A percentile compares a stretch with the other conserved stretches of the same genome.
phyloP scores from a whole-genome alignment of 371 early-diverging fungal genomes.

The Circinella minor region DNA sequence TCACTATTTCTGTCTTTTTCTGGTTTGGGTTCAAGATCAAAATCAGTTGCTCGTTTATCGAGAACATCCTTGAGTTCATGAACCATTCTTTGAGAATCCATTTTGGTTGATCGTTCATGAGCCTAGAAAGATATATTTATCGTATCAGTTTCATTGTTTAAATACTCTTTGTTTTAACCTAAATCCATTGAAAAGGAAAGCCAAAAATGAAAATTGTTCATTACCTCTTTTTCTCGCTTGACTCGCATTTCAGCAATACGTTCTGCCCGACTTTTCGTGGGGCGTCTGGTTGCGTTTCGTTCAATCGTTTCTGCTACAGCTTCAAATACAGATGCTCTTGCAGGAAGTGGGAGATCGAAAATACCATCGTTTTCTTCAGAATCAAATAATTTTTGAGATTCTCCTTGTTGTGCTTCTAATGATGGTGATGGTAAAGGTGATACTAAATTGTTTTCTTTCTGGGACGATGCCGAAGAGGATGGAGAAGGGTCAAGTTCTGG shows the following conservation, averaged over 20 bases:
- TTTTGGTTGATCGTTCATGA: constrained; percentile 28
- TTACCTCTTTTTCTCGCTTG: constrained; percentile 56
- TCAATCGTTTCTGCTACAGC: constrained; percentile 47
- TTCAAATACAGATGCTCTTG: constrained; percentile 52
- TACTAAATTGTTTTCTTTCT: constrained; percentile 15
- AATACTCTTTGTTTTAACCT: too few relatives aligned
- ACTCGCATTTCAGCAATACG: constrained; percentile 60
- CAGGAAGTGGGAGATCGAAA: constrained; percentile 41
- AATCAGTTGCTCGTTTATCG: constrained; percentile 46
- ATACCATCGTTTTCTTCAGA: constrained; percentile 44
- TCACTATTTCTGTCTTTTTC: background rate
- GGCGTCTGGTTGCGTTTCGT: constrained; percentile 28
- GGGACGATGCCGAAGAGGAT: constrained; percentile 17
- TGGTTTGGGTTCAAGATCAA: constrained; percentile 27
- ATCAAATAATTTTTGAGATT: constrained; percentile 22
- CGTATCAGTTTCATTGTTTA: too few relatives aligned
- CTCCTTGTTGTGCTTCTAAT: constrained; percentile 8
- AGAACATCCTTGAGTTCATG: constrained; percentile 69
- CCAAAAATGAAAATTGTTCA: background rate
- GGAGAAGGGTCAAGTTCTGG: constrained; percentile 24
- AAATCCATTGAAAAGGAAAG: constrained; percentile 2
- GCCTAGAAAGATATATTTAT: constrained; percentile 21
- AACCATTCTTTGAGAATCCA: constrained; percentile 61
- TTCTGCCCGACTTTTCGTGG: constrained; percentile 61
- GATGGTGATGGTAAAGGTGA: constrained; percentile 30